phyloP scores from a whole-genome alignment of 768 basidiomycete species.

The Phlebiopsis gigantea region DNA sequence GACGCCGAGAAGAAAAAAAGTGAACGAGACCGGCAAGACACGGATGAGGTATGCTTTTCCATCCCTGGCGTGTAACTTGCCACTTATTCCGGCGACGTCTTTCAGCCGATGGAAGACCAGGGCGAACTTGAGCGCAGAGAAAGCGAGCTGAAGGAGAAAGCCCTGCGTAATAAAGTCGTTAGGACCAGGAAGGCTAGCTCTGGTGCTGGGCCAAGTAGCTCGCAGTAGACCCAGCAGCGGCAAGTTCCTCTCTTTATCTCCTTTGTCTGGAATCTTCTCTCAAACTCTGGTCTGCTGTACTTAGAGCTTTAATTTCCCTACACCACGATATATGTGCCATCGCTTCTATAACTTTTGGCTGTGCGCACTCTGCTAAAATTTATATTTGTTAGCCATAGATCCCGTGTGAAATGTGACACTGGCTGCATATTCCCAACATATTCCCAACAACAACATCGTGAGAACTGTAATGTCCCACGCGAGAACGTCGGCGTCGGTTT shows the following conservation, averaged over 20 bases:
- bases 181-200: constrained; percentile 54
- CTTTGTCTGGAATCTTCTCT: background rate
- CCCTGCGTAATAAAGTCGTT: constrained; percentile 78
- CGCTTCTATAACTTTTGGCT: background rate
- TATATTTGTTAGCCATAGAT: too few species aligned
- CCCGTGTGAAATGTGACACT: too few species aligned
- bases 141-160: constrained; percentile 76
- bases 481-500: constrained; percentile 1
- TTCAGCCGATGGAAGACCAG: constrained; percentile 14
- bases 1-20: constrained; percentile 48
- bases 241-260: background rate
- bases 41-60: constrained; percentile 14
- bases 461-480: background rate
- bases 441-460: background rate
- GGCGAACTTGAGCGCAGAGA: constrained; percentile 62
- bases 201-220: background rate
- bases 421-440: too few species aligned
- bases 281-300: too few species aligned
- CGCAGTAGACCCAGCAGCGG: constrained; percentile 1
- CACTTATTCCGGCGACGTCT: background rate
- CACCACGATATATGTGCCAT: background rate
- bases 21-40: constrained; percentile 44
- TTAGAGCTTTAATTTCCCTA: background rate
- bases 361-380: background rate
- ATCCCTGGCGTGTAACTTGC: background rate